Base-by-base conservation (phyloP, 176 grass and related monocot genomes). In the Avena sativa region DNA sequence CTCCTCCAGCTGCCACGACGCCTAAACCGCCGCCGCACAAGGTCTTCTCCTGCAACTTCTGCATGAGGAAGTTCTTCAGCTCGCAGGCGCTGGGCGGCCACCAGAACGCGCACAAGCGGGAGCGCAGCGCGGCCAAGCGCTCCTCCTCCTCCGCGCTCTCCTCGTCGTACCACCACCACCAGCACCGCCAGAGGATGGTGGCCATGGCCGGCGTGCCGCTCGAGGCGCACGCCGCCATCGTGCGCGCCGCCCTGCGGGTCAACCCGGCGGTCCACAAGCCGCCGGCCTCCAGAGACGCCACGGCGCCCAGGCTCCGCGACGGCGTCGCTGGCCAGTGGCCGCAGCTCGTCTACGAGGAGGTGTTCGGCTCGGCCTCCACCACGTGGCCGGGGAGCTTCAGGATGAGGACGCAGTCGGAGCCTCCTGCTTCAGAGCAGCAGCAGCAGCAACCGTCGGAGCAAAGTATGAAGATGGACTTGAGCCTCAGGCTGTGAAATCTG, bases 41-140 rank as follows among this genome's bases (percentile, higher is more conserved):
- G 88, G 90, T 97, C 78, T 97, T 94, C 92, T 97, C 95, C 14
- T 97, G 95, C 90, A 97, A 94, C 86, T 97, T 92, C 87, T 97
- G 95, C 88, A 92, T 92, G 92, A 56, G 92, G 20, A 97, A 97
- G 85, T 97, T 97, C 71, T 97, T 92, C 86, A 97, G 95, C 88
- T 97, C 95, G 26, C 95, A 97, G 81, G 95, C 95, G 36, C 79
- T 97, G 70, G 95, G 95, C 50, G 92, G 95, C 4, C 95, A 97
- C 86, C 95, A 97, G 82, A 97, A 97, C 87, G 95, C 95, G 83
- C 95, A 97, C 88, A 97, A 97, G 87, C 81, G 90, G 83, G 95
- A 97, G 85, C 88, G 95, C 83, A 91, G 95, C 82, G 88, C 90
- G 0, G 92, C 90, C 46, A 97, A 92, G 86, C 85, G 90, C 12